Conservation (phyloP, 2,329 filamentous ascomycete genomes). For the Conoideocrella luteorostrata region DNA sequence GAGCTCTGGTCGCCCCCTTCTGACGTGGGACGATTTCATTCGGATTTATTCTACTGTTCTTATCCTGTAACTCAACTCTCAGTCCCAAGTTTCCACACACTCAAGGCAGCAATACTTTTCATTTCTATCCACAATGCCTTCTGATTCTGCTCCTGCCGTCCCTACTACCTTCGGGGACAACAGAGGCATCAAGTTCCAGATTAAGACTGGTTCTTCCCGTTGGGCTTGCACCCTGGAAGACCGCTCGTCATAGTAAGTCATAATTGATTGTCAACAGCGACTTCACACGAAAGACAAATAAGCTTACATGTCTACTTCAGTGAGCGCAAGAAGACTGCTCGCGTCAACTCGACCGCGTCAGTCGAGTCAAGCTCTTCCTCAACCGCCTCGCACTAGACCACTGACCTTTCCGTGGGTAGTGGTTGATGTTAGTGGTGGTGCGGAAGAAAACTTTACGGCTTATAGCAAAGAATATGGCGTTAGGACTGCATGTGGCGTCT, state of each 20-base stretch:
- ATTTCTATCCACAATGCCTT: conserved; percentile 11
- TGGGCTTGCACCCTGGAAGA: conserved; percentile 38
- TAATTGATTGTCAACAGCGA: background rate
- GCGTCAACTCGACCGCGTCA: conserved; percentile 30
- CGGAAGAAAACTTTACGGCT: background rate
- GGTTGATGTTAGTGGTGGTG: background rate
- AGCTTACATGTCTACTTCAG: conserved; percentile 19
- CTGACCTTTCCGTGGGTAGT: background rate
- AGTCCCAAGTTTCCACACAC: too few relatives aligned
- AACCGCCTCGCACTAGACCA: conserved; percentile 4
- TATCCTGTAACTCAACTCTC: background rate
- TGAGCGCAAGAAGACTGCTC: conserved; percentile 33
- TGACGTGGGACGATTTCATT: background rate
- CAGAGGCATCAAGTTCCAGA: conserved; percentile 38
- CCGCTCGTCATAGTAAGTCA: conserved; percentile 36
- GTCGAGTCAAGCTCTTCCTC: conserved; percentile 23
- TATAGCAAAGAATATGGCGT: too few relatives aligned
- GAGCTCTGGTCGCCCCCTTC: background rate
- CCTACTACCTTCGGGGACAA: conserved; percentile 28
- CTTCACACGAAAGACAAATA: conserved; percentile 1
- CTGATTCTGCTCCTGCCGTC: conserved; percentile 10
- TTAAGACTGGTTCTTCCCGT: conserved; percentile 35
- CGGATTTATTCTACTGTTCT: background rate
- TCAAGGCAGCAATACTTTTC: background rate
- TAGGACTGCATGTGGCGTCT: too few relatives aligned